These are phyloP conservation scores for Orbilia javanica DNA, from an alignment of 2,329 filamentous ascomycete species.

Conservation along the genomic window DNA sequence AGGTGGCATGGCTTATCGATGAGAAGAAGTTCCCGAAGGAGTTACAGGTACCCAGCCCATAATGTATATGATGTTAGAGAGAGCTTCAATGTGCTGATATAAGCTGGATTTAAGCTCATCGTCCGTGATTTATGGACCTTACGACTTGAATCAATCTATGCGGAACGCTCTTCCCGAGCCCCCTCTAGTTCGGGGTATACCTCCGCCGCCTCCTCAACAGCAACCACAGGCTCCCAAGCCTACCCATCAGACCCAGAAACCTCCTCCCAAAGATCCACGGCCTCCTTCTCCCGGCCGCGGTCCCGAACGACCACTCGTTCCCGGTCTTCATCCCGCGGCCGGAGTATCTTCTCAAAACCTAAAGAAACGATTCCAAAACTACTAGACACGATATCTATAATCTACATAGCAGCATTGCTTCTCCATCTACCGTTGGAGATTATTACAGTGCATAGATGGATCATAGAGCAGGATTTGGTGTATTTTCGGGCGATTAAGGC, in stretches of 20 bases:
- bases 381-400: constrained; percentile 80
- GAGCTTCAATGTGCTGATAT: constrained; percentile 44
- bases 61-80: not conserved
- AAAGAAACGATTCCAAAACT: constrained; percentile 72
- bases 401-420: constrained; percentile 82
- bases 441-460: constrained; percentile 79
- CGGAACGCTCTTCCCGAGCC: constrained; percentile 53
- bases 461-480: constrained; percentile 75
- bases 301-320: constrained; percentile 39
- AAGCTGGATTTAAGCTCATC: constrained; percentile 64
- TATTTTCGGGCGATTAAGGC: constrained; percentile 76
- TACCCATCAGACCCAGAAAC: constrained; percentile 35
- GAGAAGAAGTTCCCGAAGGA: constrained; percentile 76
- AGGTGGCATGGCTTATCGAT: constrained; percentile 79
- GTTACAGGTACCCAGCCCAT: constrained; percentile 72
- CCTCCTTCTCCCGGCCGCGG: constrained; percentile 17
- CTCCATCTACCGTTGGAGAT: constrained; percentile 81
- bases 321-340: constrained; percentile 64
- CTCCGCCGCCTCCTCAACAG: constrained; percentile 63
- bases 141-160: constrained; percentile 72
- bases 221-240: constrained; percentile 58
- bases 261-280: constrained; percentile 17
- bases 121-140: constrained; percentile 88
- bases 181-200: constrained; percentile 47
- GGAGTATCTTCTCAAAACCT: constrained; percentile 64